phyloP scores from a whole-genome alignment of 2,329 filamentous ascomycete genomes.

The Raffaelea albimanens region DNA sequence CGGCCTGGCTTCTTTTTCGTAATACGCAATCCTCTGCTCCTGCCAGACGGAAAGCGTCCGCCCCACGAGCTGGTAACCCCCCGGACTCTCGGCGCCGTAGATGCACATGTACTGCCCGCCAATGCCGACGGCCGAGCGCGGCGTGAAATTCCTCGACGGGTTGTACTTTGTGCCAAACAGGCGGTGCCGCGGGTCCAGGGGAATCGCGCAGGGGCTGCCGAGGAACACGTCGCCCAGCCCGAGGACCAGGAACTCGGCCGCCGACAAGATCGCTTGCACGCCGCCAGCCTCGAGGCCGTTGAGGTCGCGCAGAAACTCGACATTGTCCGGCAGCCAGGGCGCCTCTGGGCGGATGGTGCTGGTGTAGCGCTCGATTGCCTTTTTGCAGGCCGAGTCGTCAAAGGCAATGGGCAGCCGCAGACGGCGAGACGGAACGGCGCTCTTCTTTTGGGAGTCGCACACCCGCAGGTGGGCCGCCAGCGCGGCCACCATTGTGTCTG shows the following conservation, averaged over 20 bases:
- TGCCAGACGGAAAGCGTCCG: background rate
- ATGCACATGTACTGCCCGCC: background rate
- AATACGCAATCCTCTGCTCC: no score
- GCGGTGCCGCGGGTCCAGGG: background rate
- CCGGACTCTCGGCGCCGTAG: background rate
- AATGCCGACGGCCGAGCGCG: background rate
- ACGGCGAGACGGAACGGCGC: constrained; percentile 16
- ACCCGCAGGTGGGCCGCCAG: constrained; percentile 12
- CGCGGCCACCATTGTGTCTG: background rate
- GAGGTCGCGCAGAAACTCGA: constrained; percentile 36
- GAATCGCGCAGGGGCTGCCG: constrained; percentile 23
- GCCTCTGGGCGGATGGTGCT: constrained; percentile 52
- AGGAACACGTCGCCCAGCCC: constrained; percentile 30
- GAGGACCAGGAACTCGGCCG: constrained; percentile 25
- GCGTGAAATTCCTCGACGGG: background rate
- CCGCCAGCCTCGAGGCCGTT: constrained; percentile 20
- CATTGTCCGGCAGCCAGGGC: constrained; percentile 52
- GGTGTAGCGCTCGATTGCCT: constrained; percentile 50
- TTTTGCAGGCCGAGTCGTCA: constrained; percentile 27
- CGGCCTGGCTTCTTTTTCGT: no score
- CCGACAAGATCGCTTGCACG: constrained; percentile 18
- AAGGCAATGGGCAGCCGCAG: constrained; percentile 27
- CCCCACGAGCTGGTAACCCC: background rate
- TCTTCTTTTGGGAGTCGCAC: constrained; percentile 11
- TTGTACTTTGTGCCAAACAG: background rate